Percentiles rank a stretch among this genome's conserved stretches.
Conservation (phyloP, 768 basidiomycete genomes). For the Tephrocybe rancida region DNA sequence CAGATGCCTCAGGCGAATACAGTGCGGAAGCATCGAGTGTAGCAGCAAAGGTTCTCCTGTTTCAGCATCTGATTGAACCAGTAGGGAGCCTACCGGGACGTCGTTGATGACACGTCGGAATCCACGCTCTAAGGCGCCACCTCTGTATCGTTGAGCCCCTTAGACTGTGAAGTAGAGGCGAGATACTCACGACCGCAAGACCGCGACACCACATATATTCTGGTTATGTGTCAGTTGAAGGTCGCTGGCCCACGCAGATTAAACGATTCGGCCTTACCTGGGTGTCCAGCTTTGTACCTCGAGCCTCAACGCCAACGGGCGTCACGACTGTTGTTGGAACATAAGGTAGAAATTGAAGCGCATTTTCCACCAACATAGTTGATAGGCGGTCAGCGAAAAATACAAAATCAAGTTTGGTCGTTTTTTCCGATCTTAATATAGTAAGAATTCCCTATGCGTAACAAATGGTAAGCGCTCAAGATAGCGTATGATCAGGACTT, state of each 20-base stretch:
- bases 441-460: conserved; percentile 82
- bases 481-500: background rate
- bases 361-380: conserved; percentile 82
- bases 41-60: conserved; percentile 90
- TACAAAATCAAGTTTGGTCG: conserved; percentile 83
- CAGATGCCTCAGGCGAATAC: conserved; percentile 62
- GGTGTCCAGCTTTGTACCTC: conserved; percentile 65
- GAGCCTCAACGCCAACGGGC: conserved; percentile 55
- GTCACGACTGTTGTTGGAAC: conserved; percentile 61
- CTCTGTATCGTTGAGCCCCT: conserved; percentile 44
- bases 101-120: conserved; percentile 88
- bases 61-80: conserved; percentile 85
- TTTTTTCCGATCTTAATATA: conserved; percentile 72
- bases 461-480: background rate
- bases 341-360: conserved; percentile 83
- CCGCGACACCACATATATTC: conserved; percentile 86
- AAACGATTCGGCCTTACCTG: conserved; percentile 39
- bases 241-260: background rate
- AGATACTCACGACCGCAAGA: conserved; percentile 77
- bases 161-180: background rate
- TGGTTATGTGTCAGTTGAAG: conserved; percentile 24
- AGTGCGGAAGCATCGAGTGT: conserved; percentile 77
- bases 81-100: conserved; percentile 82
- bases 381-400: conserved; percentile 90
- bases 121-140: conserved; percentile 89